A percentile compares a stretch with the other conserved stretches of the same genome.
These are phyloP conservation scores for Dendrobium catenatum DNA, from an alignment of 106 monocot genomes.

Conservation along the genomic window DNA sequence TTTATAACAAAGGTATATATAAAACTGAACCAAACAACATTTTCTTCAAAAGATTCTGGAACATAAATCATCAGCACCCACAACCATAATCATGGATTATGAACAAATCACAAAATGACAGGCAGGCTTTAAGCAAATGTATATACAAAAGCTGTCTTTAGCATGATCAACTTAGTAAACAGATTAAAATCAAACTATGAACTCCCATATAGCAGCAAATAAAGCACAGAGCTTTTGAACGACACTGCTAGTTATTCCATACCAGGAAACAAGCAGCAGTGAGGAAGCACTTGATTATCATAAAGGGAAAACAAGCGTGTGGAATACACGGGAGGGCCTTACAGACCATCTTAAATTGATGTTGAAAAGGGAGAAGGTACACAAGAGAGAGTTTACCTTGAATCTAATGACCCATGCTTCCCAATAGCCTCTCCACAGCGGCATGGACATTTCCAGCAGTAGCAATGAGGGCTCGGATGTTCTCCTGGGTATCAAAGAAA, in stretches of 20 bases:
- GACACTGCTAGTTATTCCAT: background rate
- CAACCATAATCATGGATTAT: background rate
- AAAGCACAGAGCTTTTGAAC: conserved; percentile 1
- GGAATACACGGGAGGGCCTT: background rate
- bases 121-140: background rate
- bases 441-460: conserved; percentile 90
- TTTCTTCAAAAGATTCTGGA: background rate
- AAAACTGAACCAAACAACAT: no score
- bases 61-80: background rate
- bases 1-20: no score
- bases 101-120: background rate
- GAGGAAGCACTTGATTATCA: background rate
- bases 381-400: no score
- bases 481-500: conserved; percentile 92
- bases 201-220: background rate
- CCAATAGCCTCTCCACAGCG: conserved; percentile 80
- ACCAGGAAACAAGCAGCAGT: background rate
- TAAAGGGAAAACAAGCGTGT: no score
- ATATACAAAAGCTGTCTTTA: background rate
- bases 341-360: background rate
- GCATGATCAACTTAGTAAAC: background rate
- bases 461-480: conserved; percentile 75
- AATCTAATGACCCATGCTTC: conserved; percentile 61
- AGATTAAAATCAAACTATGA: background rate
- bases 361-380: background rate